Evolutionary conservation across 1,139 yeast genomes (phyloP).

Genomic region (Suhomyces guaymorum): DNA sequence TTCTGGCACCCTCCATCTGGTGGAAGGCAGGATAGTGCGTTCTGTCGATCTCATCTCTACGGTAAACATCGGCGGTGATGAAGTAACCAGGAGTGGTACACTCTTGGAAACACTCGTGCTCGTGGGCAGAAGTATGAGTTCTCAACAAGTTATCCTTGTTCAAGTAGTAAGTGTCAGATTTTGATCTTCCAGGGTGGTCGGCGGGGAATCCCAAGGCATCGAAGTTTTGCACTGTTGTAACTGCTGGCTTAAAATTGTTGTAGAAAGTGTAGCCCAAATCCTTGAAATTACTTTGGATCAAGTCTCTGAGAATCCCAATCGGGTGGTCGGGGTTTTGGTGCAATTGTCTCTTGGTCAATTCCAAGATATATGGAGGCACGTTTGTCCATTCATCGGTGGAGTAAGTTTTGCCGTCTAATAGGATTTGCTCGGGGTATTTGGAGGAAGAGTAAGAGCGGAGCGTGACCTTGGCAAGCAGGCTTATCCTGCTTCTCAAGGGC

Average conservation of each 20-base stretch:
- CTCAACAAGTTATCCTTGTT: slow-evolving; percentile 71
- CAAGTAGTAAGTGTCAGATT: slow-evolving; percentile 88
- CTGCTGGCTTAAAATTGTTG: slow-evolving; percentile 81
- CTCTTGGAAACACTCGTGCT: slow-evolving; percentile 71
- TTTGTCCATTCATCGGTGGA: slow-evolving; percentile 81
- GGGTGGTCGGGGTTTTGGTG: slow-evolving; percentile 82
- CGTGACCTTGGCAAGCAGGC: not conserved
- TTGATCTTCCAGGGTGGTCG: slow-evolving; percentile 93
- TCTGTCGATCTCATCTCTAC: slow-evolving; percentile 92
- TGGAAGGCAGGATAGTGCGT: slow-evolving; percentile 98
- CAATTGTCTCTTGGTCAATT: slow-evolving; percentile 68
- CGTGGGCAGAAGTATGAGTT: slow-evolving; percentile 98
- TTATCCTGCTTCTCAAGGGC: not conserved
- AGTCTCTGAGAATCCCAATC: slow-evolving; percentile 75
- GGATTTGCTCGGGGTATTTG: slow-evolving; percentile 32
- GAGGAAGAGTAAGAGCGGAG: slow-evolving; percentile 4
- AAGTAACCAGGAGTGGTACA: slow-evolving; percentile 82
- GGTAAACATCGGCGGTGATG: slow-evolving; percentile 92
- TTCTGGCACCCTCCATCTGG: slow-evolving; percentile 95
- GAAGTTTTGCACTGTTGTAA: slow-evolving; percentile 78
- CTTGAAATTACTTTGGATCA: slow-evolving; percentile 68
- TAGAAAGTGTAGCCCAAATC: slow-evolving; percentile 77
- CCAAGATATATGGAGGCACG: slow-evolving; percentile 72
- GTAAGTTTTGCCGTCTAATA: slow-evolving; percentile 54
- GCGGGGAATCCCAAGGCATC: slow-evolving; percentile 88